Percentiles rank a stretch among this genome's conserved stretches.
These are phyloP conservation scores for Staphylotrichum tortipilum DNA, from an alignment of 495 filamentous ascomycete species.

Conservation along the genomic window DNA sequence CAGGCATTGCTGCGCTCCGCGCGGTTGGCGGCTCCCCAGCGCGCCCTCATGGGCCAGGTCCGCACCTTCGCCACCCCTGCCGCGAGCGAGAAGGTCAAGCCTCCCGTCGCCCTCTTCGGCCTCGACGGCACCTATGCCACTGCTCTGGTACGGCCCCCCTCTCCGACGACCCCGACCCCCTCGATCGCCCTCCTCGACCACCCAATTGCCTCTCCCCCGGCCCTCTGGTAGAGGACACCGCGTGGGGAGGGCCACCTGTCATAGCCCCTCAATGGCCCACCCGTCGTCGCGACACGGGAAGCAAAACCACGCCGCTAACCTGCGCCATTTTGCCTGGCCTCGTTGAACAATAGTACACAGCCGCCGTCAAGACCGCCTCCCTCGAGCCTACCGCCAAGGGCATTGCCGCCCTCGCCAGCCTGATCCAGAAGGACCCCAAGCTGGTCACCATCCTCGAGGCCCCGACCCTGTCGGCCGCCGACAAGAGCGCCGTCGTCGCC, in stretches of 20 bases:
- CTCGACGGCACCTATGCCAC: slow-evolving; percentile 96
- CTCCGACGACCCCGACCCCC: too few relatives aligned
- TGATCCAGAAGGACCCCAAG: slow-evolving; percentile 73
- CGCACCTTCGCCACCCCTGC: slow-evolving; percentile 70
- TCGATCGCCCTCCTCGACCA: too few relatives aligned
- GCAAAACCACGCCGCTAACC: slow-evolving; percentile 15
- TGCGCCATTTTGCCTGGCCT: slow-evolving; percentile 28
- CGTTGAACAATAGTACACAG: slow-evolving; percentile 72
- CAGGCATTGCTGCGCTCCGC: slow-evolving; percentile 51
- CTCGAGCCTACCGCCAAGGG: slow-evolving; percentile 77
- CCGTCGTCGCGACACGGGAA: too few relatives aligned
- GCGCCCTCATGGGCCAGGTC: slow-evolving; percentile 32
- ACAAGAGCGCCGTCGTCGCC: slow-evolving; percentile 75
- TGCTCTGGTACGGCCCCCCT: slow-evolving; percentile 69
- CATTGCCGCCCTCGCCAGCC: slow-evolving; percentile 57
- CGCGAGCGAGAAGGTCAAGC: slow-evolving; percentile 55
- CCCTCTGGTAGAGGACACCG: background rate
- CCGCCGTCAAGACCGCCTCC: slow-evolving; percentile 72
- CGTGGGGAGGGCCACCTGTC: background rate
- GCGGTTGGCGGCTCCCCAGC: slow-evolving; percentile 47
- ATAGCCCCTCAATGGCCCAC: slow-evolving; percentile 1
- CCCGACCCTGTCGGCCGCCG: slow-evolving; percentile 63
- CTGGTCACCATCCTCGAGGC: slow-evolving; percentile 65
- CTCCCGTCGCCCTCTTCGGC: slow-evolving; percentile 85
- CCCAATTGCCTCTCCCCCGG: slow-evolving; percentile 9